Evolutionary conservation across 306 rosid species (phyloP), one percentile per base, ranked within the genome.

Genomic region (Alnus glutinosa): DNA sequence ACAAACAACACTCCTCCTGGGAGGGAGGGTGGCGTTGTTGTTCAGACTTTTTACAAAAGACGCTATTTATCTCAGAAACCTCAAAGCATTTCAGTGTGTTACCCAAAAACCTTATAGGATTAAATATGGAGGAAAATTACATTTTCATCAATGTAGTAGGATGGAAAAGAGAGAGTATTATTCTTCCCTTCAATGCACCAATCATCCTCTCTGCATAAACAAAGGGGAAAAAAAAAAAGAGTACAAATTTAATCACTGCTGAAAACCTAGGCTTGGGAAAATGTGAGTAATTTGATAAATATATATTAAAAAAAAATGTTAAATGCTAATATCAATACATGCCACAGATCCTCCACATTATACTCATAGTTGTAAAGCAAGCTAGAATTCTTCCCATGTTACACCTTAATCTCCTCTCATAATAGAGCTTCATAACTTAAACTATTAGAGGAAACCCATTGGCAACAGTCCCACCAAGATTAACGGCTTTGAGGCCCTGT

Each of bases 141-240:
- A 91, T 91, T 91, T 91, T 95, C 98, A 82, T 95, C 98, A 86
- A 95, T 93, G 82, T 95, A 93, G 92, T 95, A 95, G 30, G 99
- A 95, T 4, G 98, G 99, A 83, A 95, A 94, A 47, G 97, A 87
- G 62, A 92, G 87, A 8, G 90, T 89, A 85, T 91, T 91, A 75
- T 84, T 91, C 87, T 81, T 83, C 85, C 84, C 98, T 82, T 94
- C 98, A 84, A 94, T 82, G 81, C 86, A 85, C 98, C 97, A 94
- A 73, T 92, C 98, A 70, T 92, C 97, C 59, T 87, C 93, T 84
- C 98, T 94, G 98, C 93, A 91, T 55, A 67, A 79, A 87, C 74
- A 59, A 73, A 83, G 57, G 42, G 57, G 42, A n/a, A 55, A 74
- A 82, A 77, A 77, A 77, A 63, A 75, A 52, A 2, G 23, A 28